Evolutionary conservation across 2,329 filamentous ascomycete genomes (phyloP), one percentile per base, ranked within the genome.

Genomic region (Ceratocystis papillata): DNA sequence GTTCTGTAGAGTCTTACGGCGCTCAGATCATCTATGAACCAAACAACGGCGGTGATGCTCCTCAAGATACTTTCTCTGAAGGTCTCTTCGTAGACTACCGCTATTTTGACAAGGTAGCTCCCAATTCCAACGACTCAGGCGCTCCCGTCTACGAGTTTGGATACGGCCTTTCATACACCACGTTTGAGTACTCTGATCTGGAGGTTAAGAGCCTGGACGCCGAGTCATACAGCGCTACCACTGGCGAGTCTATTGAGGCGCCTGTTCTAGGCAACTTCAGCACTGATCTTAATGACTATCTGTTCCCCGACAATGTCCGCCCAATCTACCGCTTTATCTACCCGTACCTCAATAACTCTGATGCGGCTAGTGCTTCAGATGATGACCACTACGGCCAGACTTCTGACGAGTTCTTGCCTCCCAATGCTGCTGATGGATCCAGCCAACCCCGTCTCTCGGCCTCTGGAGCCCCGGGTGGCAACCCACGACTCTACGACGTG

Each of bases 81-180:
- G 89, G 90, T 17, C 79, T 87, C 64, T 90, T 92, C 74, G 91
- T 95, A 72, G 90, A 94, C 3, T 94, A 94, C 76, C 81, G 88
- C 22, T 90, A 86, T 70, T 89, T 94, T 64, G 90, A 95, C 76
- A 79, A 80, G 71, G 74, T 75, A n/a, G 76, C 74, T 2, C 72
- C 76, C 3, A 72, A 71, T 64, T 73, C 73, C 64, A 71, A 73
- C 46, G 70, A 71, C 44, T 60, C 83, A 70, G 80, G 83, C 65
- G 82, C 83, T 1, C 88, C 89, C 1, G 83, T 89, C 69, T 94
- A 86, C 75, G 89, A 92, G 72, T 95, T 94, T 70, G 90, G 90
- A 6, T 88, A 82, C 71, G 90, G 90, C 66, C 78, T 95, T 12
- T 88, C 84, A 2, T 95, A 94, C 79, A 90, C 89, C 0, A 89